phyloP scores from a whole-genome alignment of 805 yeast genomes.

The Saturnispora sekii region DNA sequence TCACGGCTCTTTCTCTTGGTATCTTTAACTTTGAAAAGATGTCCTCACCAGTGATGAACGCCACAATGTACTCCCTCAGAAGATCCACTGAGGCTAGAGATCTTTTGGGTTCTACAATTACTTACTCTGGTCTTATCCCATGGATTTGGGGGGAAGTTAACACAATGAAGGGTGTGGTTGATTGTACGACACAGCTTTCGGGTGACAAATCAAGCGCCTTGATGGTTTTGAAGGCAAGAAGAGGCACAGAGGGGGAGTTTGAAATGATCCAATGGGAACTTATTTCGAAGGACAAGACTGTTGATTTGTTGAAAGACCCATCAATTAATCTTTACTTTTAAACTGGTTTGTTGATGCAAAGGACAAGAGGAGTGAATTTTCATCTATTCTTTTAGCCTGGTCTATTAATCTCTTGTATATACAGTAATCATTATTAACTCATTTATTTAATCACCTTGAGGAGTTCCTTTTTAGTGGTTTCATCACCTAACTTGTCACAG shows the following conservation, averaged over 20 bases:
- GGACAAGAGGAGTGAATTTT: neutral
- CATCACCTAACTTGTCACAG: conserved; percentile 37
- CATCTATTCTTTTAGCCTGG: neutral
- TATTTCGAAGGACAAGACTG: conserved; percentile 36
- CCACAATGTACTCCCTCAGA: conserved; percentile 78
- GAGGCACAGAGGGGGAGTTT: conserved; percentile 44
- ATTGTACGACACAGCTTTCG: conserved; percentile 57
- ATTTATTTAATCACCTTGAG: conserved; percentile 14
- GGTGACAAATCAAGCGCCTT: conserved; percentile 54
- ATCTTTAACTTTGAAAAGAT: conserved; percentile 92
- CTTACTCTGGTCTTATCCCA: conserved; percentile 66
- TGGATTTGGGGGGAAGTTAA: conserved; percentile 85
- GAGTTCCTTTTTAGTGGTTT: conserved; percentile 23
- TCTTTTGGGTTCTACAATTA: conserved; percentile 64
- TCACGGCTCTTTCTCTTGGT: conserved; percentile 47
- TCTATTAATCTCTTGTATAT: neutral
- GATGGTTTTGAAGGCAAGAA: conserved; percentile 59
- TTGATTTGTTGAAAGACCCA: conserved; percentile 15
- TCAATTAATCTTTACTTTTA: conserved; percentile 6
- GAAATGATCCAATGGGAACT: conserved; percentile 56
- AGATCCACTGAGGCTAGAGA: conserved; percentile 58
- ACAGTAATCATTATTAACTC: neutral
- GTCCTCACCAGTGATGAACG: conserved; percentile 78
- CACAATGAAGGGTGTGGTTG: conserved; percentile 72
- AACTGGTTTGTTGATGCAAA: neutral